phyloP scores from a whole-genome alignment of 441 rosid genomes.

The Monsonia emarginata region DNA sequence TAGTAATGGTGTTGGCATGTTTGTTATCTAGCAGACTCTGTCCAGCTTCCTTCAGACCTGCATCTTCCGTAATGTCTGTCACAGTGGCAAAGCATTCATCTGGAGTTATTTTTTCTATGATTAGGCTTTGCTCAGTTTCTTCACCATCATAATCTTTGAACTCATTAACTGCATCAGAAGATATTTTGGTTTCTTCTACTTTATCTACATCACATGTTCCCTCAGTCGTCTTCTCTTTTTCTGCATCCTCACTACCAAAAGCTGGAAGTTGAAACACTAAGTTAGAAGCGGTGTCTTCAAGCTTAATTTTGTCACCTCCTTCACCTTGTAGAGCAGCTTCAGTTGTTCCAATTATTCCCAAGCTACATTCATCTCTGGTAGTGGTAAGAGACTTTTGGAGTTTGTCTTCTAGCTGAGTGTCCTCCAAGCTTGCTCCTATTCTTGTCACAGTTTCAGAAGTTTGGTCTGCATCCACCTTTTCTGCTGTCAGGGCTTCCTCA shows the following conservation, averaged over 20 bases:
- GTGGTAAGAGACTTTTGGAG: slow-evolving; percentile 2
- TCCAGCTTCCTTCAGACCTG: background rate
- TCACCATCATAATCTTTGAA: slow-evolving; percentile 13
- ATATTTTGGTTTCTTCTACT: slow-evolving; percentile 13
- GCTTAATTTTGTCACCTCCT: background rate
- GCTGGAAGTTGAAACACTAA: slow-evolving; percentile 6
- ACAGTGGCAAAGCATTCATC: background rate
- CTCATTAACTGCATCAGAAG: background rate
- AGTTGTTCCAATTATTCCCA: background rate
- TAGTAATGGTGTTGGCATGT: background rate
- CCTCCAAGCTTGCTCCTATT: slow-evolving; percentile 2
- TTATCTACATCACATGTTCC: slow-evolving; percentile 14
- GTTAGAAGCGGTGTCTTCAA: background rate
- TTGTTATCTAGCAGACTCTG: background rate
- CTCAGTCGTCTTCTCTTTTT: slow-evolving; percentile 13
- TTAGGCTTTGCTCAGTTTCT: slow-evolving; percentile 4
- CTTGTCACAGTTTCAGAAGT: slow-evolving; percentile 4
- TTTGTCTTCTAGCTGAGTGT: background rate
- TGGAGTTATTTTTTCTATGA: slow-evolving; percentile 2
- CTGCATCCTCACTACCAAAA: slow-evolving; percentile 6
- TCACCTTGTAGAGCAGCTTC: slow-evolving; percentile 1
- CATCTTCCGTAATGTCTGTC: background rate
- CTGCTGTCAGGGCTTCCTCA: slow-evolving; percentile 9
- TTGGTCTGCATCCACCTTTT: slow-evolving; percentile 10
- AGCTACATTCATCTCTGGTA: background rate